Evolutionary conservation across 73 alveolate genomes (phyloP), one percentile per base, ranked within the genome.

Genomic region (Paramecium octaurelia): DNA sequence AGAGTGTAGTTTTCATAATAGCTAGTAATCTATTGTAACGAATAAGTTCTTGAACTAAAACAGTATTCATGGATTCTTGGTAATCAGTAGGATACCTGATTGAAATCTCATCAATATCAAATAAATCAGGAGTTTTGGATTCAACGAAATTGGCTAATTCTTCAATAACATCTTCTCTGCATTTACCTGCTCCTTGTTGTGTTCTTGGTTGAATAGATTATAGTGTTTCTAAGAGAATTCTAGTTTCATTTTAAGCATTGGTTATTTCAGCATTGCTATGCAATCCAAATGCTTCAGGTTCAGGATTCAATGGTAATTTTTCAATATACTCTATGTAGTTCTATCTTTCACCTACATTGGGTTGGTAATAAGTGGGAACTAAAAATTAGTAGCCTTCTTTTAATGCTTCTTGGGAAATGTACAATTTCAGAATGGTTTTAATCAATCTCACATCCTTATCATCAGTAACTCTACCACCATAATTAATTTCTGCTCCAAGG

Each of bases 231-330:
- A 97, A 95, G 48, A 98, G 88, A 27, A 94, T 96, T 50, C 99
- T 93, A 46, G 99, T 98, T 92, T 97, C 99, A 71, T 95, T 95
- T 86, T 98, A 97, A 6, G 99, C 99, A 46, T 99, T 98, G 6
- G 99, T 99, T 77, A 99, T 97, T 95, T 98, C 99, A 35, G 99
- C 99, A 89, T 99, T 99, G 92, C 98, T 99, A 92, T 99, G 99
- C 27, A 99, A 95, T 71, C 99, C 99, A 94, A 99, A 99, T 12
- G 98, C 99, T 86, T 98, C 99, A 4, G 99, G 99, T 18, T 97
- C 98, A 60, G 99, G 99, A 85, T 96, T 96, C 10, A 97, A 97
- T 68, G 99, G 99, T 31, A 99, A 95, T 20, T 95, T 93, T 85
- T 98, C 99, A 92, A 99, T 99, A 94, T 98, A 98, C 44, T 97